Conservation (phyloP, 495 filamentous ascomycete genomes). For the Neurospora africana region DNA sequence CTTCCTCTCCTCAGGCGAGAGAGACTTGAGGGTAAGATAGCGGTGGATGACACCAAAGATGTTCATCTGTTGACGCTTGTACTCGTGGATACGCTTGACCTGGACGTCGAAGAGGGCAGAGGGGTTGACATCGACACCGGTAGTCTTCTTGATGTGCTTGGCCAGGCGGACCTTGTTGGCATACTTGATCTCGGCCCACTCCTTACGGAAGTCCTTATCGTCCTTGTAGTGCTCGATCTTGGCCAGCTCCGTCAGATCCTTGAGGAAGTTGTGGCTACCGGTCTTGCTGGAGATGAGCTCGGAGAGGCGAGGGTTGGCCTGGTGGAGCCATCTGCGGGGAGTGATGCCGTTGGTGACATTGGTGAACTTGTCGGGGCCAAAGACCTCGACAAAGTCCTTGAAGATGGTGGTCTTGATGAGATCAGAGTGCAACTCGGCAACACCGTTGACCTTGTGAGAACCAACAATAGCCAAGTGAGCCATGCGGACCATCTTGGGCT, state of each 20-base stretch:
- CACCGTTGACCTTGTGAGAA: conserved; percentile 98
- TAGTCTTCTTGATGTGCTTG: conserved; percentile 74
- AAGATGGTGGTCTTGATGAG: conserved; percentile 97
- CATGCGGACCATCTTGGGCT: conserved; percentile 98
- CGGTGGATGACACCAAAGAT: conserved; percentile 97
- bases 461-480: conserved; percentile 90
- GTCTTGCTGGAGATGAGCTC: conserved; percentile 85
- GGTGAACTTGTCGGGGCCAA: conserved; percentile 92
- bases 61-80: conserved; percentile 98
- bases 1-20: conserved; percentile 76
- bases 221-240: conserved; percentile 70
- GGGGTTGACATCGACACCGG: conserved; percentile 73
- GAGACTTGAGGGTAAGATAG: conserved; percentile 77
- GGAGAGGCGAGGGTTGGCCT: conserved; percentile 88
- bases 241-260: conserved; percentile 74
- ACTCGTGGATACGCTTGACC: conserved; percentile 98
- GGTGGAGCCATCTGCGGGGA: conserved; percentile 89
- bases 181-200: conserved; percentile 85
- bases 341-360: conserved; percentile 99
- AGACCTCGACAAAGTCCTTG: conserved; percentile 93
- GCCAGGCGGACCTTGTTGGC: conserved; percentile 64
- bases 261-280: conserved; percentile 73
- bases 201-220: conserved; percentile 79
- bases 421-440: conserved; percentile 94
- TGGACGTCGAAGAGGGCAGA: conserved; percentile 89